Base-by-base conservation (phyloP, 2,329 filamentous ascomycete genomes). In the Claviceps digitariae region DNA sequence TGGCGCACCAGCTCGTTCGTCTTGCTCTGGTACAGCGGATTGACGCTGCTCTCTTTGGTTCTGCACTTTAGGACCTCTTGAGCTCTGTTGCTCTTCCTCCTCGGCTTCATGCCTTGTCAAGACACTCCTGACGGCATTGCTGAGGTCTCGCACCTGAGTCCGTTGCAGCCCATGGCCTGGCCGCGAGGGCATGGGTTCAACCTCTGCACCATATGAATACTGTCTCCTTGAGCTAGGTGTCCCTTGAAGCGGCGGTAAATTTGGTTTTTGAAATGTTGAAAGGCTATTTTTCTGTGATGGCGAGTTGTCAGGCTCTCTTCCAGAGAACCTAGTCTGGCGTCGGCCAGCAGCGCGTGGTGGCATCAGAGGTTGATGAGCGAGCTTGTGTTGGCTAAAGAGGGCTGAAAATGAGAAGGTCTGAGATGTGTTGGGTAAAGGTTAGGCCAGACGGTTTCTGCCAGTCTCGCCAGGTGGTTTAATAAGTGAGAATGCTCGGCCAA, bases 141-240 rank as follows among this genome's bases (percentile, higher is more conserved):
- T 59, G 20, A 69, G 54, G 29, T 60, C 64, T 52, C 56, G 55
- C 51, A 48, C 54, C 49, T 55, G 61, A 57, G 38, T 56, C 4
- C 54, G 47, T n/a, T 45, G 52, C 25, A 54, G 40, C 21, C 56
- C 55, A 8, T 57, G 53, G 2, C 54, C 56, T 4, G 59, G 58
- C 10, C 59, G 55, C 36, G 56, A 51, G 21, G 63, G 62, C 20
- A 58, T 57, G 2, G 68, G 68, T 50, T 71, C 68, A 31, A 57
- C 62, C n/a, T 54, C 66, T 36, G 68, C 65, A 36, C 68, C 68
- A 57, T 71, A 71, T 1, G 66, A 63, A 53, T 69, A 70, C 55
- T 69, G 67, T 41, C 67, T 61, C 31, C 67, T 61, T 12, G 66
- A 62, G 46, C 66, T 68, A 5, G 68, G 66, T 0, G 68, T 69